Percentiles rank a stretch among this genome's conserved stretches.
Conservation (phyloP, 2,329 filamentous ascomycete species). For the Trichoderma koningiopsis region DNA sequence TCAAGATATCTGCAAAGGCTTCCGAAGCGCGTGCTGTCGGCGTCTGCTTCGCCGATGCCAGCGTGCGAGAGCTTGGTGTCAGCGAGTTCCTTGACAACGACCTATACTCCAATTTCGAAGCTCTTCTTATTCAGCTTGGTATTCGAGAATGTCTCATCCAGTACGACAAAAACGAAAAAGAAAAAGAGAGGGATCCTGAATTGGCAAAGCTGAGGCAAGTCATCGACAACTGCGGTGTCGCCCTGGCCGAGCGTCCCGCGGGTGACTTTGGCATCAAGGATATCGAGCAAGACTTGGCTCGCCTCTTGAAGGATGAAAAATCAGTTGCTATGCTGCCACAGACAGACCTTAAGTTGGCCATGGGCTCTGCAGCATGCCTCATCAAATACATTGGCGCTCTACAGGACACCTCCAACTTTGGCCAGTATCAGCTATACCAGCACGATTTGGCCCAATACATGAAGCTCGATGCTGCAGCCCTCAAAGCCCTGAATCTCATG, state of each 20-base stretch:
- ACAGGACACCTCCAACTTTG: constrained; percentile 91
- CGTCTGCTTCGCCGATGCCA: constrained; percentile 97
- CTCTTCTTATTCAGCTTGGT: constrained; percentile 91
- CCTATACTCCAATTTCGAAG: constrained; percentile 96
- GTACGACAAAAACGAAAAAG: constrained; percentile 74
- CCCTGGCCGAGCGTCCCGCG: constrained; percentile 76
- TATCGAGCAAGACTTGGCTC: constrained; percentile 90
- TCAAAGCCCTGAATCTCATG: constrained; percentile 96
- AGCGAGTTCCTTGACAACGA: constrained; percentile 99
- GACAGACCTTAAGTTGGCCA: constrained; percentile 90
- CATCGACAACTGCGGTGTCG: constrained; percentile 88
- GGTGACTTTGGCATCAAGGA: constrained; percentile 85
- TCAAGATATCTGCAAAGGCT: constrained; percentile 89
- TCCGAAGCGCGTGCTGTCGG: constrained; percentile 83
- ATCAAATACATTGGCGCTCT: constrained; percentile 93
- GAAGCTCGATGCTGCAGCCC: constrained; percentile 93
- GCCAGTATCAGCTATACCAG: constrained; percentile 95
- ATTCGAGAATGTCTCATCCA: constrained; percentile 93
- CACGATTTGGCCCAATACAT: constrained; percentile 97
- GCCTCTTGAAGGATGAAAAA: constrained; percentile 84
- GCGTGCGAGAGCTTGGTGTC: constrained; percentile 90
- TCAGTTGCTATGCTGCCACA: constrained; percentile 78
- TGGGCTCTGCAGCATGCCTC: constrained; percentile 89
- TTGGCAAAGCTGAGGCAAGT: constrained; percentile 84
- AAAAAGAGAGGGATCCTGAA: constrained; percentile 87